Evolutionary conservation across 2,329 filamentous ascomycete species (phyloP), one percentile per base, ranked within the genome.

Genomic region (Diplodia corticola): DNA sequence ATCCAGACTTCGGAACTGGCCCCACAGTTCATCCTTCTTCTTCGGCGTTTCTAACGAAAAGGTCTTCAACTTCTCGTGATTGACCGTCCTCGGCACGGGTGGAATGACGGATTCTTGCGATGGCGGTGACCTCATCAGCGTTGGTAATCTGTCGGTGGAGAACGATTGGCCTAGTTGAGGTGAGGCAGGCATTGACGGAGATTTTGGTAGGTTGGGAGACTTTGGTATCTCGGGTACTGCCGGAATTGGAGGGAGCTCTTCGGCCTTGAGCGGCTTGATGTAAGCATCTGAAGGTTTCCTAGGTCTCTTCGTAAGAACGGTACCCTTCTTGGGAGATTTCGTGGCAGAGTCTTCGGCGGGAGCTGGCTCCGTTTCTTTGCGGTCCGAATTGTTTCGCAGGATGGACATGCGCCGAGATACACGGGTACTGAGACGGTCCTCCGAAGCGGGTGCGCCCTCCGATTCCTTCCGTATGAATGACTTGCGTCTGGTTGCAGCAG

Each of bases 1-100:
- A 70, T 91, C 89, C 28, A 92, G 79, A n/a, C 82, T 81, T 64
- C 88, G 84, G 73, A 91, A 92, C 17, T 85, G 82, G 35, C 83
- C 85, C 88, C 88, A 91, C 17, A 91, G 80, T 71, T 91, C 88
- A 73, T 91, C 89, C 70, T 86, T 89, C 75, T 86, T 88, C 67
- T 83, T 83, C n/a, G 81, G 59, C 24, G 74, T 76, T 71, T 79
- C 73, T 33, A 61, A 67, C 13, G 60, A 67, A 69, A 71, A 68
- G 63, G 72, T 72, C 69, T 75, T 78, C 67, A 79, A 69, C 69
- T 77, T 80, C 17, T 83, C 80, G 15, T 75, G 71, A 2, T 79
- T 78, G 2, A 66, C 48, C 48, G 78, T 73, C 64, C 78, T 78
- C 12, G 81, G 81, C 22, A 82, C 70, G 2, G 81, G 81, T 20